Evolutionary conservation across 169 alveolate species (phyloP).

Genomic region (Blepharisma undulans): DNA sequence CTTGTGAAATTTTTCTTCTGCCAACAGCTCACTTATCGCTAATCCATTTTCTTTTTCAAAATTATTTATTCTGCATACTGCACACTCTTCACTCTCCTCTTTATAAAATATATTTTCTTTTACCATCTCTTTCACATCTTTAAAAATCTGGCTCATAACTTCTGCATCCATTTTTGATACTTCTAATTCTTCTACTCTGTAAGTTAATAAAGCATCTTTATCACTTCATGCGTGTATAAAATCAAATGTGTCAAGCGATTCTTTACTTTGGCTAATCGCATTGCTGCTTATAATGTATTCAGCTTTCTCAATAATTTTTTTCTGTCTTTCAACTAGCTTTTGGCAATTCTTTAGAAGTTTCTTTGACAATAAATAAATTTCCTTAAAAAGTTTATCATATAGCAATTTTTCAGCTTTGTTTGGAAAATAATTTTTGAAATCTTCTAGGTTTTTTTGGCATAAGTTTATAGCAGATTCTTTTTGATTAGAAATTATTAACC

Average conservation of each 20-base stretch:
- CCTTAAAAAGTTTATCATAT: neutral
- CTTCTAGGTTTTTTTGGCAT: neutral
- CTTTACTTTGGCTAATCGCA: too few species aligned
- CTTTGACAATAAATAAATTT: neutral
- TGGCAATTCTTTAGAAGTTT: neutral
- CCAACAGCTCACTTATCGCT: neutral
- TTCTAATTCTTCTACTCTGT: too few species aligned
- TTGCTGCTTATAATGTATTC: too few species aligned
- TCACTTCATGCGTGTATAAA: too few species aligned
- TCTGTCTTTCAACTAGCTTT: neutral
- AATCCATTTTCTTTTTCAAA: slow-evolving; percentile 8
- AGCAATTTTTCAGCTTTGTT: neutral
- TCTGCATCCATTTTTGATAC: neutral
- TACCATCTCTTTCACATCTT: slow-evolving; percentile 21
- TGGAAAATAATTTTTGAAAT: neutral
- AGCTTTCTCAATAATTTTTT: too few species aligned
- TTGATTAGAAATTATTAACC: neutral
- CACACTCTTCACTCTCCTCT: neutral
- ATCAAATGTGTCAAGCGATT: too few species aligned
- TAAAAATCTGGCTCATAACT: neutral
- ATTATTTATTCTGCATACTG: neutral
- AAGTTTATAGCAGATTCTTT: neutral
- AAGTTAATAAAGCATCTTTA: too few species aligned
- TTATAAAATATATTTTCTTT: neutral
- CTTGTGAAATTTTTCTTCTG: slow-evolving; percentile 10